Evolutionary conservation across 2,329 filamentous ascomycete species (phyloP).

Genomic region (Diaporthe capsici): DNA sequence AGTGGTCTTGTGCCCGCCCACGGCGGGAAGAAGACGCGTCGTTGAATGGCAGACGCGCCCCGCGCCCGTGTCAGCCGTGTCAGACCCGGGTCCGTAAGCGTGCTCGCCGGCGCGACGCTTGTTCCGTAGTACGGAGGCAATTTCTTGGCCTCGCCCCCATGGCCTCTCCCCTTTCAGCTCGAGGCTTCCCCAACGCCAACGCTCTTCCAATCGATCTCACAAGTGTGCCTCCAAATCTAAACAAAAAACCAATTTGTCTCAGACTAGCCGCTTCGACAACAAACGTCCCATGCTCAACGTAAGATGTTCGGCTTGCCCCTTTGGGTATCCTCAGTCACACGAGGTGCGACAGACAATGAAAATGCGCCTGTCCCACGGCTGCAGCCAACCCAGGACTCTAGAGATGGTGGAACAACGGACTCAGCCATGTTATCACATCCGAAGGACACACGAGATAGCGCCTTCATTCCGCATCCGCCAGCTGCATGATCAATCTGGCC

Average conservation of each 20-base stretch:
- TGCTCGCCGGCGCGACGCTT: conserved; percentile 32
- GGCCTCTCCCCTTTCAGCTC: conserved; percentile 23
- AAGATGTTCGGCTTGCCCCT: background rate
- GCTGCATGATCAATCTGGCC: conserved; percentile 90
- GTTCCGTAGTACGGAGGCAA: conserved; percentile 19
- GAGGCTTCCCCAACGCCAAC: conserved; percentile 34
- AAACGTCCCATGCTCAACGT: background rate
- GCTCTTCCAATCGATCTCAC: conserved; percentile 36
- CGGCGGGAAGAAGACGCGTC: conserved; percentile 28
- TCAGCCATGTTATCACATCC: background rate
- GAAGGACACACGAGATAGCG: background rate
- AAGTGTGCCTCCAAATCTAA: background rate
- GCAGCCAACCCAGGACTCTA: background rate
- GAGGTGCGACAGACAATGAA: background rate
- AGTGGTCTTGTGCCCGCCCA: conserved; percentile 1
- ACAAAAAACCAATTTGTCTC: conserved; percentile 18
- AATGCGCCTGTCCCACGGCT: background rate
- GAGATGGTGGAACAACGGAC: background rate
- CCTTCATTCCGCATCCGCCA: conserved; percentile 81
- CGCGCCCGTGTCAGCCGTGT: conserved; percentile 20
- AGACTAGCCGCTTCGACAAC: conserved; percentile 2
- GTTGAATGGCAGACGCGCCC: conserved; percentile 26
- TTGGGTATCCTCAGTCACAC: background rate
- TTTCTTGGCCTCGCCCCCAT: conserved; percentile 18
- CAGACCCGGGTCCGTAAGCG: conserved; percentile 28